Percentiles rank a stretch among this genome's conserved stretches.
Conservation (phyloP, 805 yeast species). For the Wickerhamiella allomyrinae region DNA sequence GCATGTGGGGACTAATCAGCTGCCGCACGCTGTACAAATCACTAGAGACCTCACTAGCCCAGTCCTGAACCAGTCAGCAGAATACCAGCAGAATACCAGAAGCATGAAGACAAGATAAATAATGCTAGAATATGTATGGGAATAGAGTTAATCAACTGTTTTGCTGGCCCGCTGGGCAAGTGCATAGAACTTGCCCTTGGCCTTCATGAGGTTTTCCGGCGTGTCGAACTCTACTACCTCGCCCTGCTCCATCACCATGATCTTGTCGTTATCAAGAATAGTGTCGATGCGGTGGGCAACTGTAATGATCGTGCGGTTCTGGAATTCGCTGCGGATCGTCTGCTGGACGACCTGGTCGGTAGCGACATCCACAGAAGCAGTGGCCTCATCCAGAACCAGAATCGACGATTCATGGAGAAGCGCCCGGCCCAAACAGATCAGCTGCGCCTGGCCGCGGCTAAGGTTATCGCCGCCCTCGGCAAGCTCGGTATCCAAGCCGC, state of each 20-base stretch:
- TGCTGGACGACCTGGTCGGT: conserved; percentile 60
- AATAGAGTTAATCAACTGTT: not conserved
- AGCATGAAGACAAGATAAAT: too few relatives aligned
- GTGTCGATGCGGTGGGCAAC: conserved; percentile 71
- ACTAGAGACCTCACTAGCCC: too few relatives aligned
- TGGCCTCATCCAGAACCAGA: conserved; percentile 63
- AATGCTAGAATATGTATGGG: too few relatives aligned
- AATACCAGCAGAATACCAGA: too few relatives aligned
- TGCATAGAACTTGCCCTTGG: conserved; percentile 25
- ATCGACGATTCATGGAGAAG: conserved; percentile 51
- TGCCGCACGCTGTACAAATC: too few relatives aligned
- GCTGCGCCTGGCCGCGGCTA: conserved; percentile 71
- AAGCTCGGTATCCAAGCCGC: conserved; percentile 37
- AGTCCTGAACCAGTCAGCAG: too few relatives aligned
- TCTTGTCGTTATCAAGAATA: conserved; percentile 50
- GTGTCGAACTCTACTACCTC: conserved; percentile 48
- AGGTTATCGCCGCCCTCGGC: conserved; percentile 65
- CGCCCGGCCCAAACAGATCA: conserved; percentile 67
- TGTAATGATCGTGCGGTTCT: conserved; percentile 56
- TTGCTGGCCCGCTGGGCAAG: not conserved
- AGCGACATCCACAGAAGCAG: conserved; percentile 51
- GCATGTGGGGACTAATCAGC: not conserved
- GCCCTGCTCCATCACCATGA: conserved; percentile 34
- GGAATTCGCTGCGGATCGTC: conserved; percentile 49
- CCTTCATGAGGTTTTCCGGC: conserved; percentile 45